Evolutionary conservation across 305 asterid species (phyloP).

Genomic region (Andrographis paniculata): DNA sequence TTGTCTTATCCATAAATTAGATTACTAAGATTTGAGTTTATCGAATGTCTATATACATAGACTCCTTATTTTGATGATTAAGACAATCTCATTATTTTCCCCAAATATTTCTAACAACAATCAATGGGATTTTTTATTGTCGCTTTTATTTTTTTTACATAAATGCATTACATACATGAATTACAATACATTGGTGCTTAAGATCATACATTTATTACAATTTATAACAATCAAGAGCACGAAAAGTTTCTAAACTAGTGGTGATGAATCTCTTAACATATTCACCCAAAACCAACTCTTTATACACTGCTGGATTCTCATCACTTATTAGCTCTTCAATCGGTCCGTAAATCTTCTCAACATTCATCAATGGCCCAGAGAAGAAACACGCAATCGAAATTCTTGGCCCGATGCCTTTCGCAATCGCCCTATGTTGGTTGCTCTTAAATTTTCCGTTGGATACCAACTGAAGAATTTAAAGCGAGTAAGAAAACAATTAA

Average conservation of each 20-base stretch:
- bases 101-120: too few relatives aligned
- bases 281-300: neutral
- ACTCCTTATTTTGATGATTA: too few relatives aligned
- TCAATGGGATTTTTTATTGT: too few relatives aligned
- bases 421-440: slow-evolving; percentile 15
- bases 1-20: too few relatives aligned
- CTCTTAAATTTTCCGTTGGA: slow-evolving; percentile 34
- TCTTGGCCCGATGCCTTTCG: slow-evolving; percentile 35
- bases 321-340: neutral
- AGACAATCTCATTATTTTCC: too few relatives aligned
- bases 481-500: neutral
- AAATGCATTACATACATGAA: too few relatives aligned
- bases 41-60: too few relatives aligned
- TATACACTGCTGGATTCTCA: slow-evolving; percentile 10
- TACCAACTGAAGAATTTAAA: slow-evolving; percentile 22
- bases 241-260: neutral
- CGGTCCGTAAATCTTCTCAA: slow-evolving; percentile 9
- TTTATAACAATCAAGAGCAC: neutral
- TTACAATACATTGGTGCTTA: too few relatives aligned
- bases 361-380: slow-evolving; percentile 21
- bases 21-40: too few relatives aligned
- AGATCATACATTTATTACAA: too few relatives aligned
- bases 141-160: too few relatives aligned
- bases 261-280: neutral
- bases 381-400: slow-evolving; percentile 46